A percentile compares a stretch with the other conserved stretches of the same genome.
Evolutionary conservation across 1,139 yeast genomes (phyloP).

Genomic region (Geotrichum reessii): DNA sequence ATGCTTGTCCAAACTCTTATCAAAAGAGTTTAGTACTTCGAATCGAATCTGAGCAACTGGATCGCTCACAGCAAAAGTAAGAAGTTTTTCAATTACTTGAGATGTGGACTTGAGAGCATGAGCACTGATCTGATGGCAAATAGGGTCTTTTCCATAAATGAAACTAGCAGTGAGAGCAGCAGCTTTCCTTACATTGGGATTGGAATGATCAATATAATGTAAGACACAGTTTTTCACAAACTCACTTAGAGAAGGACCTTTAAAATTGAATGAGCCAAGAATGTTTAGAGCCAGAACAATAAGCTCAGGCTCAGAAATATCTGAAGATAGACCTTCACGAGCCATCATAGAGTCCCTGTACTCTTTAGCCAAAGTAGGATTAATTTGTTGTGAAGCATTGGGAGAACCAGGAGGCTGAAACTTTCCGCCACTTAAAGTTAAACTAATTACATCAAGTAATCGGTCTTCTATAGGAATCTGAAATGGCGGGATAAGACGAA

Average conservation of each 20-base stretch:
- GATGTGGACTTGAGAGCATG: constrained; percentile 80
- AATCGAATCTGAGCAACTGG: constrained; percentile 77
- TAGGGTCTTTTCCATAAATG: constrained; percentile 74
- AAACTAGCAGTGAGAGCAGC: constrained; percentile 83
- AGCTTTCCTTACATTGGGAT: constrained; percentile 70
- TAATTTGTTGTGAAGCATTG: constrained; percentile 46
- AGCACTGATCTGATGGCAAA: constrained; percentile 78
- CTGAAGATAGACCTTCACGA: constrained; percentile 47
- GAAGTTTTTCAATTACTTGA: constrained; percentile 71
- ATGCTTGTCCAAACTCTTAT: constrained; percentile 80
- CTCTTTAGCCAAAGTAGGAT: constrained; percentile 61
- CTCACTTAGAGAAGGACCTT: constrained; percentile 71
- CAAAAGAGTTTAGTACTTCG: constrained; percentile 69
- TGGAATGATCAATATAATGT: constrained; percentile 72
- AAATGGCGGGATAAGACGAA: constrained; percentile 72
- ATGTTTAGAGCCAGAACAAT: constrained; percentile 66
- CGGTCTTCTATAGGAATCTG: constrained; percentile 67
- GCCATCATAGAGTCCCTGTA: constrained; percentile 70
- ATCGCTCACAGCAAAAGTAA: constrained; percentile 87
- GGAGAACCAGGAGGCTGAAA: constrained; percentile 91
- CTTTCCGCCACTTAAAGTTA: constrained; percentile 73
- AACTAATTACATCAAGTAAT: constrained; percentile 64
- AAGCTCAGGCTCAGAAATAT: constrained; percentile 45
- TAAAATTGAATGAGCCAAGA: constrained; percentile 69
- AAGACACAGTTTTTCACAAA: constrained; percentile 81